Evolutionary conservation across 2,329 filamentous ascomycete genomes (phyloP), one percentile per base, ranked within the genome.

Genomic region (Xenosphaeropsis pyriputrescens): DNA sequence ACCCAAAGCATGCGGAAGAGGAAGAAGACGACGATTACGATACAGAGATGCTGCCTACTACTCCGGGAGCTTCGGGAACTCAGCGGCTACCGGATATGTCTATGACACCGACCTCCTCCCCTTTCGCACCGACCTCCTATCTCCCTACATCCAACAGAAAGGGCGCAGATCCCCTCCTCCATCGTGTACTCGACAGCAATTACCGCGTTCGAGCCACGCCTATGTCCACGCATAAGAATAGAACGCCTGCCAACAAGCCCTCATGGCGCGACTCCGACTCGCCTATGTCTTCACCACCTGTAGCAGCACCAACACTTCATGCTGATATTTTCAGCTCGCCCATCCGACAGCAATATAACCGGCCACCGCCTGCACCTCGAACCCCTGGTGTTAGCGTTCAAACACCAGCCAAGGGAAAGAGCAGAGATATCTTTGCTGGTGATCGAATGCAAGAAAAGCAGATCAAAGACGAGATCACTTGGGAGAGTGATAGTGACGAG

Each of bases 171-270:
- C 83, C 84, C 2, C 67, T 96, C 7, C 70, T 98, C 31, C 89
- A 96, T 57, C 83, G 82, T 41, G 69, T 96, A n/a, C 73, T 93
- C 5, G 88, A 96, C 64, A 95, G 93, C 60, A 95, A 83, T 41
- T 98, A 93, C 63, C 84, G 89, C 22, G 70, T 98, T 17, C 85
- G 93, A 58, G 85, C 89, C 5, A 98, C 91, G 8, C 91, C 91
- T 0, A 78, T 91, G 47, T 79, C 66, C 8, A 63, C 61, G 31
- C 55, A 56, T 5, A 63, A 64, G 41, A 44, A 47, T 4, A 52
- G 50, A 36, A 53, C 45, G 3, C 49, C 52, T 6, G 45, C 42
- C 13, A 48, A 48, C 13, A 54, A 57, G 35, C 48, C 51, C 17
- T 54, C 51, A 16, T 54, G 52, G 51, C 43, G 46, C 30, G 51